phyloP scores from a whole-genome alignment of 2,329 filamentous ascomycete species.

The Colletotrichum sp. region DNA sequence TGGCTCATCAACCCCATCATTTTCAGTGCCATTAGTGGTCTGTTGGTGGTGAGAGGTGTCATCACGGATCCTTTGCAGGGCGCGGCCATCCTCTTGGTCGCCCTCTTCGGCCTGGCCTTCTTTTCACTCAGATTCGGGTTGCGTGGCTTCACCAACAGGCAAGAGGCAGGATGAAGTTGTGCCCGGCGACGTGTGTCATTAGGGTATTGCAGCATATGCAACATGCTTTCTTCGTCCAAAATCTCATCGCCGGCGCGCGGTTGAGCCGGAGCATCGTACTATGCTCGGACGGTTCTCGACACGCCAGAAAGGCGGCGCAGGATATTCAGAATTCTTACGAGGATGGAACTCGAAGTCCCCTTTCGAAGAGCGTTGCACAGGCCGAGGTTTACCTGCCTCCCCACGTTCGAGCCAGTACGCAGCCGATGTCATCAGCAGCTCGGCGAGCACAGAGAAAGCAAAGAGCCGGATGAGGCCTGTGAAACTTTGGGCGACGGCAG shows the following conservation, averaged over 20 bases:
- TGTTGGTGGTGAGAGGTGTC: slow-evolving; percentile 31
- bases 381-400: not conserved
- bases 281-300: not conserved
- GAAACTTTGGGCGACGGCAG: not conserved
- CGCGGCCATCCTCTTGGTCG: slow-evolving; percentile 30
- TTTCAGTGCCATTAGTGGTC: slow-evolving; percentile 28
- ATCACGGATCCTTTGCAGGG: slow-evolving; percentile 30
- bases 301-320: not conserved
- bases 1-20: slow-evolving; percentile 29
- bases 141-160: slow-evolving; percentile 20
- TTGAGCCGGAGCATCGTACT: not conserved
- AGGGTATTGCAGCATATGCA: not conserved
- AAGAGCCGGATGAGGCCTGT: not conserved
- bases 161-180: not conserved
- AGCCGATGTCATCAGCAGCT: not conserved
- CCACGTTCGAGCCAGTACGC: not conserved
- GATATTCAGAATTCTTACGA: not conserved
- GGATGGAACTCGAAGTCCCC: not conserved
- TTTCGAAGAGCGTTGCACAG: not conserved
- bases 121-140: slow-evolving; percentile 27
- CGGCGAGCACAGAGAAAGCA: not conserved
- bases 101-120: slow-evolving; percentile 27
- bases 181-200: not conserved
- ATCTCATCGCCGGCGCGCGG: not conserved
- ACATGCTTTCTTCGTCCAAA: not conserved